phyloP scores from a whole-genome alignment of 768 basidiomycete genomes.

The Tulasnella calospora region DNA sequence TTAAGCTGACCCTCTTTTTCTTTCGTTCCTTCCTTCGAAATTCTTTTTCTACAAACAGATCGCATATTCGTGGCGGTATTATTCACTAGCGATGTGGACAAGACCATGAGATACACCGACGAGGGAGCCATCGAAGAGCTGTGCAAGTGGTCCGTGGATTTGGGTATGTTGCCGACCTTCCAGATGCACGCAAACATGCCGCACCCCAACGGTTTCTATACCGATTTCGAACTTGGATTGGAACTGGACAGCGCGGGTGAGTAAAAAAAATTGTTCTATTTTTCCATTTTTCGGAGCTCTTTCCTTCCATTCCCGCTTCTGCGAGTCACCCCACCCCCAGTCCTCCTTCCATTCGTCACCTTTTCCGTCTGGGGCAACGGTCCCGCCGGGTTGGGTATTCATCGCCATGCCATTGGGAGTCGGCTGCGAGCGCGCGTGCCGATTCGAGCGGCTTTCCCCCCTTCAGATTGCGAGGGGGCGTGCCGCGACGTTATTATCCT shows the following conservation, averaged over 20 bases:
- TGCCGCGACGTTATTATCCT: background rate
- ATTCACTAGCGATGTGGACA: conserved; percentile 71
- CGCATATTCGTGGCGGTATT: conserved; percentile 76
- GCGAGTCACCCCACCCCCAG: background rate
- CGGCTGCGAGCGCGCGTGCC: background rate
- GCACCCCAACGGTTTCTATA: conserved; percentile 65
- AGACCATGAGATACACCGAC: conserved; percentile 76
- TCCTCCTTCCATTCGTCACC: background rate
- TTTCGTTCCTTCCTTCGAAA: conserved; percentile 11
- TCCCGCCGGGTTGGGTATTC: background rate
- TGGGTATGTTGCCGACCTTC: conserved; percentile 72
- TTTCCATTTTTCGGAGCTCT: background rate
- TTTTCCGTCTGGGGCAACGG: background rate
- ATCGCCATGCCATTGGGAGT: background rate
- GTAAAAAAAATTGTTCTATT: background rate
- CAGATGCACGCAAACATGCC: conserved; percentile 60
- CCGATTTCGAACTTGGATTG: conserved; percentile 78
- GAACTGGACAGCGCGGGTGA: conserved; percentile 67
- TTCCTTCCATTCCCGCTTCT: background rate
- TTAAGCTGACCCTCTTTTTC: conserved; percentile 8
- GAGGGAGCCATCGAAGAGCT: conserved; percentile 42
- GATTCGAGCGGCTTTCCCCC: background rate
- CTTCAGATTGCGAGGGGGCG: no score
- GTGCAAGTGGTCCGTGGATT: conserved; percentile 70
- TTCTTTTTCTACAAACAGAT: conserved; percentile 43